Evolutionary conservation across 495 filamentous ascomycete species (phyloP).

Genomic region (Aspergillus kassunensis): DNA sequence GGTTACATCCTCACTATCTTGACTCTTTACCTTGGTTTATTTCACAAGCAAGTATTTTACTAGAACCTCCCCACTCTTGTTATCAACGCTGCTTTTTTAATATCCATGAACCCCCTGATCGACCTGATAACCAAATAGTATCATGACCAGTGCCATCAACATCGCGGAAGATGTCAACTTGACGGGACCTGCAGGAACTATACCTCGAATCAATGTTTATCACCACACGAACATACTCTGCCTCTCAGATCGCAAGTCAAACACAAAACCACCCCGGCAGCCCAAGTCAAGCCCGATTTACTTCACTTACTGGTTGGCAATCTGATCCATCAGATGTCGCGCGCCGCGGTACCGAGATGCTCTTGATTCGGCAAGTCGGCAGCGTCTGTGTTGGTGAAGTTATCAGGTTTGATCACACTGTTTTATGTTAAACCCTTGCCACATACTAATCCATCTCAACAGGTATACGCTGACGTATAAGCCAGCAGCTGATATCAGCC

Average conservation of each 20-base stretch:
- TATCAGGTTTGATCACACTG: conserved; percentile 50
- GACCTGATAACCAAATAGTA: too few species aligned
- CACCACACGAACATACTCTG: conserved; percentile 46
- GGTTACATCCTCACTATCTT: too few species aligned
- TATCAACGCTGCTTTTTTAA: too few species aligned
- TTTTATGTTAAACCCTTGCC: not conserved
- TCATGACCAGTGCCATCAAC: too few species aligned
- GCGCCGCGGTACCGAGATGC: conserved; percentile 57
- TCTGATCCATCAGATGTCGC: conserved; percentile 17
- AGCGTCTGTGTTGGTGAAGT: conserved; percentile 91
- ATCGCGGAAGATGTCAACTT: too few species aligned
- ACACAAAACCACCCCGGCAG: conserved; percentile 15
- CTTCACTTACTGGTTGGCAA: conserved; percentile 41
- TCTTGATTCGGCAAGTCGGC: conserved; percentile 83
- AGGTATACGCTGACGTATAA: conserved; percentile 92
- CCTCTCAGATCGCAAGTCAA: conserved; percentile 41
- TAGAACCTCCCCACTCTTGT: too few species aligned
- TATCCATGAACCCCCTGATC: too few species aligned
- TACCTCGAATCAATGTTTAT: conserved; percentile 41
- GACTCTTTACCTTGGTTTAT: too few species aligned
- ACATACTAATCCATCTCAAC: not conserved
- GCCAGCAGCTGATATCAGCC: conserved; percentile 79
- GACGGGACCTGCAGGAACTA: too few species aligned
- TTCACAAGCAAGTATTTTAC: too few species aligned
- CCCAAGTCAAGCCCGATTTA: conserved; percentile 25